Conservation (phyloP, 805 yeast species). For the Hanseniaspora opuntiae region DNA sequence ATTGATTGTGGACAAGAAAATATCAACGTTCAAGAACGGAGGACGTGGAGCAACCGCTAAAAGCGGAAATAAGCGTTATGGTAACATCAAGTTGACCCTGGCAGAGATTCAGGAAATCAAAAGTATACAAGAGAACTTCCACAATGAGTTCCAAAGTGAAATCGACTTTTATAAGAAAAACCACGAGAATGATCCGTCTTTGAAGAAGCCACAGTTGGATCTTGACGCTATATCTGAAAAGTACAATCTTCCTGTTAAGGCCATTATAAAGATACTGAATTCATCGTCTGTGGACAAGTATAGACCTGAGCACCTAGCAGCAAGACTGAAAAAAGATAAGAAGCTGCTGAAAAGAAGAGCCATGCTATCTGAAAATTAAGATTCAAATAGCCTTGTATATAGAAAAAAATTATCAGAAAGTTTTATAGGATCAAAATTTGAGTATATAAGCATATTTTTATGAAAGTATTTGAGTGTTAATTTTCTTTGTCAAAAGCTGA, state of each 20-base stretch:
- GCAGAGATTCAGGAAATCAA: conserved; percentile 3
- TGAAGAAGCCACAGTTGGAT: conserved; percentile 1
- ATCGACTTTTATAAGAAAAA: neutral
- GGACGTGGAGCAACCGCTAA: neutral
- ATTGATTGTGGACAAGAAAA: neutral
- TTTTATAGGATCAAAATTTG: too few species aligned
- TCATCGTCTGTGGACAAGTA: neutral
- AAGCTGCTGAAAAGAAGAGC: neutral
- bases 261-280: neutral
- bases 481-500: neutral
- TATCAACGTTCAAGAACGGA: neutral
- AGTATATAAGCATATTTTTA: neutral
- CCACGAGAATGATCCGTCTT: neutral
- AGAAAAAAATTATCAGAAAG: too few species aligned
- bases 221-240: neutral
- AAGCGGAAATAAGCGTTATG: neutral
- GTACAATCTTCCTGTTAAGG: neutral
- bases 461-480: neutral
- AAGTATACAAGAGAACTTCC: neutral
- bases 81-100: neutral
- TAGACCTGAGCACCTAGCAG: neutral
- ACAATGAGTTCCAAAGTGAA: neutral
- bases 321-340: neutral
- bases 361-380: too few species aligned
- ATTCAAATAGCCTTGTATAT: too few species aligned